phyloP scores from a whole-genome alignment of 1,284 basidiomycete species.

The Cutaneotrichosporon spelunceum region DNA sequence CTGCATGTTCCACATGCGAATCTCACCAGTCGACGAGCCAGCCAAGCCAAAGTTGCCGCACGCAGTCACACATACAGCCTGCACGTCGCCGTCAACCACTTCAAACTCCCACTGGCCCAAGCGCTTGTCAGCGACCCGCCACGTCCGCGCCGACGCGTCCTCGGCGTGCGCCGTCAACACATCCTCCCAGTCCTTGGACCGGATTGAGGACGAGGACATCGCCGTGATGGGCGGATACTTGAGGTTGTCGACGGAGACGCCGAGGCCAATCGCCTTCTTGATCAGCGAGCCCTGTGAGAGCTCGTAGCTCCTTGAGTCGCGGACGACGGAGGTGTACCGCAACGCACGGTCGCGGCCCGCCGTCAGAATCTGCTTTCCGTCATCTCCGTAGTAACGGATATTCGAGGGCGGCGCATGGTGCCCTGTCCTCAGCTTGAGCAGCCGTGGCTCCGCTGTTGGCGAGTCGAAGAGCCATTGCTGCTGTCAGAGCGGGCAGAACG shows the following conservation, averaged over 20 bases:
- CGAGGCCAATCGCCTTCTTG: slow-evolving; percentile 77
- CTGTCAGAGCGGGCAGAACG: neutral
- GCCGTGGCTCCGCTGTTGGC: slow-evolving; percentile 73
- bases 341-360: slow-evolving; percentile 79
- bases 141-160: slow-evolving; percentile 74
- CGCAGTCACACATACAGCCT: slow-evolving; percentile 85
- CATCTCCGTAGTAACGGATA: slow-evolving; percentile 91
- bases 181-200: slow-evolving; percentile 97
- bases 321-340: slow-evolving; percentile 84
- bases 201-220: slow-evolving; percentile 72
- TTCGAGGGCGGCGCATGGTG: slow-evolving; percentile 88
- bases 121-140: slow-evolving; percentile 79
- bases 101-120: slow-evolving; percentile 65
- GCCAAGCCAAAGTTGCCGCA: slow-evolving; percentile 95
- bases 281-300: slow-evolving; percentile 87
- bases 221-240: slow-evolving; percentile 76
- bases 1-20: slow-evolving; percentile 94
- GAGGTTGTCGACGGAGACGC: slow-evolving; percentile 71
- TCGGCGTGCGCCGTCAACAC: slow-evolving; percentile 84
- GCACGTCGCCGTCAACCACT: slow-evolving; percentile 41
- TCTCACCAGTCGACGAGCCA: slow-evolving; percentile 71
- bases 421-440: slow-evolving; percentile 88
- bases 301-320: slow-evolving; percentile 90
- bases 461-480: slow-evolving; percentile 99
- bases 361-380: slow-evolving; percentile 90